These are phyloP conservation scores for Yamadazyma epiphylla DNA, from an alignment of 1,139 yeast species.

Conservation along the genomic window DNA sequence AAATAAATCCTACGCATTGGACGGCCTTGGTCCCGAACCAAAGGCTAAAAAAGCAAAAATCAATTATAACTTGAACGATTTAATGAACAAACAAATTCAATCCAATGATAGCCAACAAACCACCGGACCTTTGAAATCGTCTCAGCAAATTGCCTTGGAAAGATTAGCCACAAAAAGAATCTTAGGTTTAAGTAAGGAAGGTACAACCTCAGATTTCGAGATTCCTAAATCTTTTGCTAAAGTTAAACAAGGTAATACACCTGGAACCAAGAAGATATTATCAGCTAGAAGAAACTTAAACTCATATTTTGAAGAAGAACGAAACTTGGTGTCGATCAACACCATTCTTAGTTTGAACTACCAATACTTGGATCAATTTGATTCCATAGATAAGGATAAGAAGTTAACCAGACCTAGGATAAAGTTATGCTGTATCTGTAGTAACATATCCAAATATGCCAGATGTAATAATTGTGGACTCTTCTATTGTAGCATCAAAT, in stretches of 20 bases:
- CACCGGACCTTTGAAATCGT: constrained; percentile 37
- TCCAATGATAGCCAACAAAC: constrained; percentile 22
- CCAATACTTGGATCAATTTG: constrained; percentile 39
- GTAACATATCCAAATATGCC: constrained; percentile 34
- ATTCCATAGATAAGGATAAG: constrained; percentile 13
- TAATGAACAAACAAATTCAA: constrained; percentile 45
- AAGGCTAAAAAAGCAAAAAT: constrained; percentile 36
- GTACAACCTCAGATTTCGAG: constrained; percentile 29
- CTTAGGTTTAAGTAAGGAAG: constrained; percentile 34
- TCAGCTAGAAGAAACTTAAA: constrained; percentile 45
- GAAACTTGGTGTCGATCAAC: constrained; percentile 41
- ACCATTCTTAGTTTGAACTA: constrained; percentile 38
- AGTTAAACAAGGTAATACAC: constrained; percentile 41
- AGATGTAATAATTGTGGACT: constrained; percentile 41
- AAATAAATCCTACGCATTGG: constrained; percentile 17
- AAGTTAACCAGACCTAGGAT: constrained; percentile 31
- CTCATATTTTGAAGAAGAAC: constrained; percentile 46
- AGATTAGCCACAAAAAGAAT: constrained; percentile 36
- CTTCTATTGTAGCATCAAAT: constrained; percentile 39
- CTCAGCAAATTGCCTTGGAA: constrained; percentile 43
- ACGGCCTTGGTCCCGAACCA: constrained; percentile 12
- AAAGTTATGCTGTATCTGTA: constrained; percentile 43
- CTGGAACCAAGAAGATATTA: constrained; percentile 41
- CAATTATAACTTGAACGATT: constrained; percentile 42
- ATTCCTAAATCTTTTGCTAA: constrained; percentile 37